phyloP scores from a whole-genome alignment of 768 basidiomycete genomes.

The Boletus vermiculosoides region DNA sequence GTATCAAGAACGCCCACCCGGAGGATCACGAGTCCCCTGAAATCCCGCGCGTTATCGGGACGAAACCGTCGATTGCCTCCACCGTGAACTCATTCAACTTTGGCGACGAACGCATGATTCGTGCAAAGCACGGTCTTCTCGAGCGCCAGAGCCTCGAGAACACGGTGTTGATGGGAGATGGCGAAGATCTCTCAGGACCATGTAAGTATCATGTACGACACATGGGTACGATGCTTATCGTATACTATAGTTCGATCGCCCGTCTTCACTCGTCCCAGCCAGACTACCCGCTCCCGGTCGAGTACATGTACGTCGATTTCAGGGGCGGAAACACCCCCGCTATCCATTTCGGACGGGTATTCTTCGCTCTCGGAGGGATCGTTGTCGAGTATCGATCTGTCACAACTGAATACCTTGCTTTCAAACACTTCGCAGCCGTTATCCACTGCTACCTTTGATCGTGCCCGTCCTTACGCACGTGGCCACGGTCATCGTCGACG shows the following conservation, averaged over 20 bases:
- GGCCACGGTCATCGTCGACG: constrained; percentile 73
- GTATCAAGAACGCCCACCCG: constrained; percentile 28
- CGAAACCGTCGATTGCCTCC: constrained; percentile 64
- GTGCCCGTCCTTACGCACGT: constrained; percentile 43
- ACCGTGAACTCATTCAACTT: constrained; percentile 57
- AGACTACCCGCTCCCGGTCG: constrained; percentile 55
- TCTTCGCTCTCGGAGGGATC: constrained; percentile 68
- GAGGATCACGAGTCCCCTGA: constrained; percentile 35
- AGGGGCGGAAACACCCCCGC: constrained; percentile 67
- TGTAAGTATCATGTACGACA: constrained; percentile 41
- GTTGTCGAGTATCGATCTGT: constrained; percentile 74
- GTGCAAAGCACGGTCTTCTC: constrained; percentile 57
- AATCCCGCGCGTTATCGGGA: constrained; percentile 50
- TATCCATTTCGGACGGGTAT: constrained; percentile 66
- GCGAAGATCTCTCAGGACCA: constrained; percentile 53
- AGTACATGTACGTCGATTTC: constrained; percentile 69
- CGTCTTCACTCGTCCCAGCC: constrained; percentile 60
- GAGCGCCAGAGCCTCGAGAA: constrained; percentile 70
- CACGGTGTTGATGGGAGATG: constrained; percentile 59
- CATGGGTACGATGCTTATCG: neutral
- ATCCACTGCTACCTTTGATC: constrained; percentile 41
- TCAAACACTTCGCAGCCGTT: constrained; percentile 53
- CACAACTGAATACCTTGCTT: constrained; percentile 56
- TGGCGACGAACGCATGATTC: constrained; percentile 67
- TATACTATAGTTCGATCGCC: constrained; percentile 42